A percentile compares a stretch with the other conserved stretches of the same genome.
Evolutionary conservation across 192 early-diverging fungal genomes (phyloP).

Genomic region (Backusella luteola): DNA sequence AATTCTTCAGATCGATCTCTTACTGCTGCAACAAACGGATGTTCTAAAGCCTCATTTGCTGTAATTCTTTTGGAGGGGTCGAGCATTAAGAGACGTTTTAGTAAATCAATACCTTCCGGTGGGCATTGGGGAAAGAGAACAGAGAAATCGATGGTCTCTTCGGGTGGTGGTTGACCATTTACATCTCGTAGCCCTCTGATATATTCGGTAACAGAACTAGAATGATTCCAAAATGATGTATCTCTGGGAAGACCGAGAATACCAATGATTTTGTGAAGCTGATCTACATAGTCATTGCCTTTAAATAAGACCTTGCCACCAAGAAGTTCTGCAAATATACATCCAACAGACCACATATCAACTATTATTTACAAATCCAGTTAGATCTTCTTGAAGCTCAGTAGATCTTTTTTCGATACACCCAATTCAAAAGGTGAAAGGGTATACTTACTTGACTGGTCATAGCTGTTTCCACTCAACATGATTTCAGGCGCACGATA

Average conservation of each 20-base stretch:
- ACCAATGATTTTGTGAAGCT: constrained; percentile 87
- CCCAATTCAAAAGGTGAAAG: neutral
- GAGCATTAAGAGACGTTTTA: constrained; percentile 84
- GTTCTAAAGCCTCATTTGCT: constrained; percentile 85
- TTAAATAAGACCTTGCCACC: constrained; percentile 83
- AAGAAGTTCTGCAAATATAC: constrained; percentile 92
- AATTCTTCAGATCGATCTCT: constrained; percentile 42
- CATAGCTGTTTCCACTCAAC: constrained; percentile 85
- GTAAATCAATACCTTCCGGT: constrained; percentile 65
- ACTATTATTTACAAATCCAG: constrained; percentile 24
- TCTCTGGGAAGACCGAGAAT: constrained; percentile 86
- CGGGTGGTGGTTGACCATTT: constrained; percentile 41
- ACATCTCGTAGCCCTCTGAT: constrained; percentile 41
- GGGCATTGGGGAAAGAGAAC: constrained; percentile 23
- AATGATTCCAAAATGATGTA: constrained; percentile 33
- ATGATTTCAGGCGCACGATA: constrained; percentile 95
- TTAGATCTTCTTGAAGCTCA: neutral
- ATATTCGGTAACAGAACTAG: constrained; percentile 28
- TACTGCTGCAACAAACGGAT: constrained; percentile 83
- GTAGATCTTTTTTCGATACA: neutral
- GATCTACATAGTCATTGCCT: constrained; percentile 90
- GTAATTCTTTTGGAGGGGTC: constrained; percentile 87
- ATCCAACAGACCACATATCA: constrained; percentile 94
- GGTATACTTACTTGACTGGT: constrained; percentile 73
- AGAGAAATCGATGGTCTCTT: constrained; percentile 27